These are phyloP conservation scores for Cyberlindnera samutprakarnensis DNA, from an alignment of 805 yeast species.

Conservation along the genomic window DNA sequence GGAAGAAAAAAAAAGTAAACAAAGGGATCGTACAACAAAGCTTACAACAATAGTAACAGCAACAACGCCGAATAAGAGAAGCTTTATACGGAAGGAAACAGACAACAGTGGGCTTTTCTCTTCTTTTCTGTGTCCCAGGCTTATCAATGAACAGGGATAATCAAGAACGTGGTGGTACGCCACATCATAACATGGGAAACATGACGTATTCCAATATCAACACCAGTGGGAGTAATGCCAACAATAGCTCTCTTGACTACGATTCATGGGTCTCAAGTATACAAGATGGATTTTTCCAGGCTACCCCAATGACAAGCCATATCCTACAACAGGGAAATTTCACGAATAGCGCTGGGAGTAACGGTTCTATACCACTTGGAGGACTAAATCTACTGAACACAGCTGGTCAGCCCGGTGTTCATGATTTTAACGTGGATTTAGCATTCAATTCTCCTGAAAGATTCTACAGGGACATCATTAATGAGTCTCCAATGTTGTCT, in stretches of 20 bases:
- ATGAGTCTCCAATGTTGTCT: conserved; percentile 20
- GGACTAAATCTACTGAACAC: background rate
- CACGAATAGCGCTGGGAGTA: background rate
- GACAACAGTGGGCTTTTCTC: background rate
- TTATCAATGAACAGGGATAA: conserved; percentile 1
- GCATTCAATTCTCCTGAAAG: conserved; percentile 21
- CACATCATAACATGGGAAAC: no score
- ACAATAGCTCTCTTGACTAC: conserved; percentile 17
- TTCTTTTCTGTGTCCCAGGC: no score
- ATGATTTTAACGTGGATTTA: conserved; percentile 4
- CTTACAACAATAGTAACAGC: background rate
- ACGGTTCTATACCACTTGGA: background rate
- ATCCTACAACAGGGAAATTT: conserved; percentile 12
- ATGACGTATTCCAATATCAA: background rate
- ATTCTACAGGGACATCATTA: conserved; percentile 21
- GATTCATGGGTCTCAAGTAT: conserved; percentile 22
- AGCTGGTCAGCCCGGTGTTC: conserved; percentile 1
- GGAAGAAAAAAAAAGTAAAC: background rate
- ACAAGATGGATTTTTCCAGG: conserved; percentile 21
- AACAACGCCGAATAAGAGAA: no score
- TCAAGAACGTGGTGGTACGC: no score
- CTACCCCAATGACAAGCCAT: conserved; percentile 20
- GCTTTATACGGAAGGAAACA: no score
- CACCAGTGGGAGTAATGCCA: background rate
- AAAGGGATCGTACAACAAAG: no score